Evolutionary conservation across 176 grass and related monocot genomes (phyloP).

Genomic region (Sorghum bicolor): Sorghum_bicolor_NCBIv3 NC_012870.2:30448501-30449000

Average conservation of each 20-base stretch:
- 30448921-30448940: conserved; percentile 43
- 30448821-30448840: conserved; percentile 98
- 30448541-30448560: background rate
- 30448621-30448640: background rate
- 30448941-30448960: background rate
- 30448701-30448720: background rate
- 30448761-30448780: conserved; percentile 83
- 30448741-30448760: conserved; percentile 36
- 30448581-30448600: background rate
- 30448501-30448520: background rate
- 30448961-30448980: background rate
- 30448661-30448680: background rate
- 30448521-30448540: background rate
- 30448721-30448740: background rate
- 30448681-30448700: background rate
- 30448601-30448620: background rate
- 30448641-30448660: background rate
- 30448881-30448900: conserved; percentile 99
- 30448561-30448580: background rate
- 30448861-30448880: conserved; percentile 92
- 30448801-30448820: conserved; percentile 93
- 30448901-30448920: conserved; percentile 94
- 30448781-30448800: conserved; percentile 75
- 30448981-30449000: background rate
- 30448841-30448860: conserved; percentile 92